Evolutionary conservation across 192 early-diverging fungal species (phyloP).

Genomic region (Podochytrium sp.): DNA sequence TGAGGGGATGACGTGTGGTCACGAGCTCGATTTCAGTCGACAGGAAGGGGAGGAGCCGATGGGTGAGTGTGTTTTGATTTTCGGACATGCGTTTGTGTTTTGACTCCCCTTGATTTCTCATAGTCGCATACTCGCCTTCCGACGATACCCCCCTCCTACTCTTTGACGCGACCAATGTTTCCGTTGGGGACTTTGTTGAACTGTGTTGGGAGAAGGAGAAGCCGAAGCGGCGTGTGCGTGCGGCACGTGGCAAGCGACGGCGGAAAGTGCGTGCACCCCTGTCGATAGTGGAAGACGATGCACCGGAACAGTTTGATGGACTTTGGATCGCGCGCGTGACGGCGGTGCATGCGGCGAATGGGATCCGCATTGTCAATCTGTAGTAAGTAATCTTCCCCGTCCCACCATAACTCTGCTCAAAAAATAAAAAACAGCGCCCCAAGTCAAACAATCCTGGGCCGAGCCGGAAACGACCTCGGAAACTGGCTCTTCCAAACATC

Average conservation of each 20-base stretch:
- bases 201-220: not conserved
- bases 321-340: constrained; percentile 3
- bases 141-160: not conserved
- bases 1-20: constrained; percentile 2
- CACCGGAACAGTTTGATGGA: too few species aligned
- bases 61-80: not conserved
- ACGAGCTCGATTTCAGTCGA: too few species aligned
- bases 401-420: not conserved
- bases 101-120: not conserved
- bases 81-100: not conserved
- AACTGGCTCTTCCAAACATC: constrained; percentile 1
- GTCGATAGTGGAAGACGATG: too few species aligned
- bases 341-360: not conserved
- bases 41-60: too few species aligned
- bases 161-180: not conserved
- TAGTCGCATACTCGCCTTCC: not conserved
- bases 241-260: too few species aligned
- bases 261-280: too few species aligned
- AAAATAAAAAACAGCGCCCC: not conserved
- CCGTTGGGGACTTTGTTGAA: constrained; percentile 20
- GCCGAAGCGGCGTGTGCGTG: too few species aligned
- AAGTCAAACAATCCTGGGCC: not conserved
- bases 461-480: not conserved
- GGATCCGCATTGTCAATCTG: constrained; percentile 15
- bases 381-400: constrained; percentile 4